Conservation (phyloP, 495 filamentous ascomycete genomes). For the Aspergillus taichungensis region DNA sequence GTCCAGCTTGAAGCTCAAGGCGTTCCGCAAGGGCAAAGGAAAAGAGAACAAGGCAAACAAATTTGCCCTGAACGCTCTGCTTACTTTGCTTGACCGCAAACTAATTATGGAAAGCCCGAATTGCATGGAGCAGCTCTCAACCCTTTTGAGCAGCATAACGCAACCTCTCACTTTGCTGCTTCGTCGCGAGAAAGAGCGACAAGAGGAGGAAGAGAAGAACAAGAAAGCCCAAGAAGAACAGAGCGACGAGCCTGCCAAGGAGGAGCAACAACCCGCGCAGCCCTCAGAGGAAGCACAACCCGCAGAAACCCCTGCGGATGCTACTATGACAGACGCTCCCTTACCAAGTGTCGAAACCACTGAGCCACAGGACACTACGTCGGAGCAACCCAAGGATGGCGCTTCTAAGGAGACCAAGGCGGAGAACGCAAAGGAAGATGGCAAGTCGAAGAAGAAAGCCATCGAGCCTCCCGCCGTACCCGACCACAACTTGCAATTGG, state of each 20-base stretch:
- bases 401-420: slow-evolving; percentile 19
- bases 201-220: slow-evolving; percentile 50
- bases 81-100: slow-evolving; percentile 79
- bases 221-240: slow-evolving; percentile 33
- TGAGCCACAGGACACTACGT: slow-evolving; percentile 13
- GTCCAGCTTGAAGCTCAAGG: slow-evolving; percentile 62
- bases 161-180: slow-evolving; percentile 74
- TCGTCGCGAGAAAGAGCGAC: slow-evolving; percentile 71
- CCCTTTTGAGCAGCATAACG: slow-evolving; percentile 78
- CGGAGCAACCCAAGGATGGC: slow-evolving; percentile 17
- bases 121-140: slow-evolving; percentile 90
- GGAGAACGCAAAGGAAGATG: slow-evolving; percentile 41
- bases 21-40: slow-evolving; percentile 77
- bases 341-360: slow-evolving; percentile 25
- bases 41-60: slow-evolving; percentile 75
- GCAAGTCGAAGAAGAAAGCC: slow-evolving; percentile 62
- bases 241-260: slow-evolving; percentile 17
- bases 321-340: slow-evolving; percentile 35
- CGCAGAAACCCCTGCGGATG: slow-evolving; percentile 19
- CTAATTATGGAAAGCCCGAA: slow-evolving; percentile 90
- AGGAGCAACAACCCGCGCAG: slow-evolving; percentile 8
- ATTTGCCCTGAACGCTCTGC: slow-evolving; percentile 83
- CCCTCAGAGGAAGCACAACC: slow-evolving; percentile 16
- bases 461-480: slow-evolving; percentile 82
- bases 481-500: slow-evolving; percentile 78